A percentile compares a stretch with the other conserved stretches of the same genome.
Evolutionary conservation across 192 early-diverging fungal species (phyloP).

Genomic region (Backusella sp.): DNA sequence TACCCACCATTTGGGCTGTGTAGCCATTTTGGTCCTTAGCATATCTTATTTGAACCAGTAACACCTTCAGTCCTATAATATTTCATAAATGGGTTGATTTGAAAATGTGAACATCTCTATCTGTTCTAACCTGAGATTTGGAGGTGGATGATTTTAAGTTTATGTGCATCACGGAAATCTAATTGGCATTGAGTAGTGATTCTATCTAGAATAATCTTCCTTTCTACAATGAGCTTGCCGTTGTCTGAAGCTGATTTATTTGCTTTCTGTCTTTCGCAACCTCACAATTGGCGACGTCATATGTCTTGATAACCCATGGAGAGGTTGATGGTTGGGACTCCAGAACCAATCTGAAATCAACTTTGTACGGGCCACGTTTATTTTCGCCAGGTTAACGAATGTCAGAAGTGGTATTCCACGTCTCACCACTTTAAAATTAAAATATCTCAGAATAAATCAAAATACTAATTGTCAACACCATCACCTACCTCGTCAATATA

Average conservation of each 20-base stretch:
- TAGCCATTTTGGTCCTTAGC: too few species aligned
- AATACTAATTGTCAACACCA: not conserved
- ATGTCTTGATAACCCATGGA: too few species aligned
- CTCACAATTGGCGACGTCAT: not conserved
- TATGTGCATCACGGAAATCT: not conserved
- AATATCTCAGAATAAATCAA: not conserved
- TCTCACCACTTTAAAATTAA: constrained; percentile 1
- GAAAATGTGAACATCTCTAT: not conserved
- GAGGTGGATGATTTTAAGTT: not conserved
- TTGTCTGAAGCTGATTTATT: not conserved
- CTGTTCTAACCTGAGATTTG: not conserved
- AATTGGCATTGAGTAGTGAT: not conserved
- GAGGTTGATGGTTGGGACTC: too few species aligned
- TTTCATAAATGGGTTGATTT: constrained; percentile 4
- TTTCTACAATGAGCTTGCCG: not conserved
- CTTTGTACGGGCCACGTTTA: not conserved
- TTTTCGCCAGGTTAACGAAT: not conserved
- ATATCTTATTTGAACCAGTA: too few species aligned
- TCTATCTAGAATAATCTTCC: not conserved
- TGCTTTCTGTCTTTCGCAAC: not conserved
- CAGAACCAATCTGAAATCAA: not conserved
- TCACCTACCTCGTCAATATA: not conserved
- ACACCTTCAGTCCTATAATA: too few species aligned
- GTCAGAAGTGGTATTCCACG: not conserved
- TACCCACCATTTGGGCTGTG: too few species aligned